These are phyloP conservation scores for Podospora bellae-mahoneyi DNA, from an alignment of 495 filamentous ascomycete genomes.

Conservation along the genomic window DNA sequence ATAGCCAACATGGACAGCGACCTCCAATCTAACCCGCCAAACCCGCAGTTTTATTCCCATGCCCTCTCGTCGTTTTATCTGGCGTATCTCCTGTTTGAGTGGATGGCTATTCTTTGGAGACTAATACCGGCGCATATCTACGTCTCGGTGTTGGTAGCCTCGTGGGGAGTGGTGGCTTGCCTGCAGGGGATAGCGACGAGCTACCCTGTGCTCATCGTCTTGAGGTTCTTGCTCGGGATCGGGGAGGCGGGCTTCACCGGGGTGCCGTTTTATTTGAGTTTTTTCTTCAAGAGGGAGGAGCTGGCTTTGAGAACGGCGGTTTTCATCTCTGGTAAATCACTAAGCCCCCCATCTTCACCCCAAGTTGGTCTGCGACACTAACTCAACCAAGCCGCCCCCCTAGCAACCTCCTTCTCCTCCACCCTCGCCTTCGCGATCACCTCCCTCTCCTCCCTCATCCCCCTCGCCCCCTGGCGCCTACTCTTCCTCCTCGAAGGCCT, in stretches of 20 bases:
- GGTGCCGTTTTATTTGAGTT: slow-evolving; percentile 76
- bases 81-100: slow-evolving; percentile 64
- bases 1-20: slow-evolving; percentile 70
- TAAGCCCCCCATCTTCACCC: no score
- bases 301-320: slow-evolving; percentile 75
- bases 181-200: slow-evolving; percentile 67
- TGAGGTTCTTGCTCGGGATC: slow-evolving; percentile 66
- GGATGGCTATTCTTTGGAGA: slow-evolving; percentile 72
- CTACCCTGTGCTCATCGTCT: slow-evolving; percentile 65
- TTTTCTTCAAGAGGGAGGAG: slow-evolving; percentile 83
- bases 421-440: slow-evolving; percentile 81
- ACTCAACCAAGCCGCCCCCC: slow-evolving; percentile 57
- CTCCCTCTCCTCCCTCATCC: slow-evolving; percentile 51
- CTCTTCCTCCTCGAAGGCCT: slow-evolving; percentile 86
- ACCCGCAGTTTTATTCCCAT: slow-evolving; percentile 76
- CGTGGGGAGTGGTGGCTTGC: slow-evolving; percentile 67
- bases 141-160: slow-evolving; percentile 60
- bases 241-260: slow-evolving; percentile 73
- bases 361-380: no score
- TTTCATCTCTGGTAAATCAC: slow-evolving; percentile 59
- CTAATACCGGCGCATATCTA: slow-evolving; percentile 61
- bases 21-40: slow-evolving; percentile 55
- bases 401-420: slow-evolving; percentile 80
- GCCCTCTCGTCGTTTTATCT: slow-evolving; percentile 76
- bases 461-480: slow-evolving; percentile 76